Conservation (phyloP, 305 asterid species). For the Fraxinus paxiana region DNA sequence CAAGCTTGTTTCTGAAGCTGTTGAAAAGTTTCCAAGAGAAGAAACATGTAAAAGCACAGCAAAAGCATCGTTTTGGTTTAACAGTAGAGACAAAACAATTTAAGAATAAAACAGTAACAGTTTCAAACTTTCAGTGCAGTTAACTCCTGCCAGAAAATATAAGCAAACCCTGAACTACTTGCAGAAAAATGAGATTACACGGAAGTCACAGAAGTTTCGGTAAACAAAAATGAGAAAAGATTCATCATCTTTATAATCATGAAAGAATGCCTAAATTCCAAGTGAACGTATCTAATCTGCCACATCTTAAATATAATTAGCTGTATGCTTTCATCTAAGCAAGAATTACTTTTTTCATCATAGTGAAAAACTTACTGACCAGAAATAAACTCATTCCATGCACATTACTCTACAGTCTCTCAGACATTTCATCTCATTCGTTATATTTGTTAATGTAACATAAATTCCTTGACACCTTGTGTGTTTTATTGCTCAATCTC, state of each 20-base stretch:
- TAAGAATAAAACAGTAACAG: background rate
- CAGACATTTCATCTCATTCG: background rate
- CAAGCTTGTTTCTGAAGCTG: slow-evolving; percentile 81
- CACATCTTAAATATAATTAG: background rate
- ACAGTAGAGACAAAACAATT: background rate
- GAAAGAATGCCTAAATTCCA: background rate
- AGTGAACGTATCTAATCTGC: background rate
- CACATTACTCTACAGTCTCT: background rate
- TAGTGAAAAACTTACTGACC: background rate
- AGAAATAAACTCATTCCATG: background rate
- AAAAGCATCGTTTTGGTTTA: background rate
- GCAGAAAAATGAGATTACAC: background rate
- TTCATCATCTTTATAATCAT: background rate
- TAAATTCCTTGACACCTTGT: background rate
- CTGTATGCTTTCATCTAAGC: background rate
- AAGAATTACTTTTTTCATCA: background rate
- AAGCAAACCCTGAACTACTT: background rate
- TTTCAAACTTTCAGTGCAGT: background rate
- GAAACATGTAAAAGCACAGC: slow-evolving; percentile 1
- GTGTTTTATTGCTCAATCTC: background rate
- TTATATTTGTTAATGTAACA: background rate
- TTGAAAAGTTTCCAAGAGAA: slow-evolving; percentile 18
- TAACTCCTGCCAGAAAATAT: background rate
- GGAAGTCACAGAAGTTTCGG: background rate
- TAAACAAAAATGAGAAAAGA: background rate